Conservation (phyloP, 2,329 filamentous ascomycete species). For the Trichoderma asperellum region DNA sequence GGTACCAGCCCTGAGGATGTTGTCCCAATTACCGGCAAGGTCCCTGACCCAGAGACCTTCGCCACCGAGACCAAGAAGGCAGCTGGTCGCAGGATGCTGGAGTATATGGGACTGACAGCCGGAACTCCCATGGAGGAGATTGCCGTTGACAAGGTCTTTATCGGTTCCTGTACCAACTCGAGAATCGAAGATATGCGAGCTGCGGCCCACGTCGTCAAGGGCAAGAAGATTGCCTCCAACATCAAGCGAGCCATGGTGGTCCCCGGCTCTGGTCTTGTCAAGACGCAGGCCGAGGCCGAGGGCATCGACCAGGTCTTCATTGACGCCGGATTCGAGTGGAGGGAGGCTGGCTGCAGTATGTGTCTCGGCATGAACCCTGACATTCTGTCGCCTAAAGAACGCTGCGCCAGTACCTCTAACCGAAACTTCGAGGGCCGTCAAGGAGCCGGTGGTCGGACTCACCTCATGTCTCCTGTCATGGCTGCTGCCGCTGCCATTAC, state of each 20-base stretch:
- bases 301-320: slow-evolving; percentile 90
- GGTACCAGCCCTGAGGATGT: slow-evolving; percentile 96
- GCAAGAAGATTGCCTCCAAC: slow-evolving; percentile 83
- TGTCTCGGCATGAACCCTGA: slow-evolving; percentile 99
- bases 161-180: slow-evolving; percentile 96
- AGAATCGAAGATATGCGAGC: slow-evolving; percentile 93
- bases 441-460: slow-evolving; percentile 86
- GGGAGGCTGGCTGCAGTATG: slow-evolving; percentile 98
- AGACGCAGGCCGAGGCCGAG: slow-evolving; percentile 86
- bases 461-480: slow-evolving; percentile 97
- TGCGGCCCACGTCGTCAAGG: slow-evolving; percentile 83
- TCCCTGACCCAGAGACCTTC: slow-evolving; percentile 90
- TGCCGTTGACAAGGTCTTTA: slow-evolving; percentile 91
- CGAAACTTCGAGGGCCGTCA: slow-evolving; percentile 97
- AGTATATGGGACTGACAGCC: slow-evolving; percentile 93
- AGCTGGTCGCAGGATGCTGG: slow-evolving; percentile 77
- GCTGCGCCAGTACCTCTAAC: slow-evolving; percentile 94
- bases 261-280: slow-evolving; percentile 91
- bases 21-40: slow-evolving; percentile 87
- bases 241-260: slow-evolving; percentile 96
- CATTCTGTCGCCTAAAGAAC: slow-evolving; percentile 87
- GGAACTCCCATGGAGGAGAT: slow-evolving; percentile 94
- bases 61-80: slow-evolving; percentile 77
- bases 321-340: slow-evolving; percentile 95
- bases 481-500: slow-evolving; percentile 87